These are phyloP conservation scores for Jacaranda copaia DNA, from an alignment of 257 asterid genomes.

Conservation along the genomic window DNA sequence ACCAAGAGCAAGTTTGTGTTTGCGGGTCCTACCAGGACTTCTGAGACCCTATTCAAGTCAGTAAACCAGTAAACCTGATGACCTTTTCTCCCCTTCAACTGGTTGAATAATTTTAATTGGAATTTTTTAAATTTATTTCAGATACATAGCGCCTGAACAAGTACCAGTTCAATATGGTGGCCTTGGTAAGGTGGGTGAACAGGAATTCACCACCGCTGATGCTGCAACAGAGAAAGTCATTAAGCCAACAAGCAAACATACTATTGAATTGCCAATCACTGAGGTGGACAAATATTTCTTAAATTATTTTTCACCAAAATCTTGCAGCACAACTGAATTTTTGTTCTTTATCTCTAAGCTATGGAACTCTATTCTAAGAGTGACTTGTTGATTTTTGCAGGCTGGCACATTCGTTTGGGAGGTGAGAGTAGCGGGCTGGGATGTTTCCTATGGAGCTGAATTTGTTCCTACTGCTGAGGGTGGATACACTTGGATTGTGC, in stretches of 20 bases:
- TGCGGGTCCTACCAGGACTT: constrained; percentile 73
- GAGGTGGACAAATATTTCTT: constrained; percentile 43
- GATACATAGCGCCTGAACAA: constrained; percentile 74
- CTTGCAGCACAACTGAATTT: neutral
- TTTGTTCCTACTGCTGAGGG: constrained; percentile 67
- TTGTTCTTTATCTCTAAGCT: neutral
- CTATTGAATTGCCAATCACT: constrained; percentile 61
- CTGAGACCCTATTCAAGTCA: constrained; percentile 78
- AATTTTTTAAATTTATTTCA: constrained; percentile 25
- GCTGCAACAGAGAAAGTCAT: constrained; percentile 59
- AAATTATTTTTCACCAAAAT: neutral
- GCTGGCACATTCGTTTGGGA: constrained; percentile 66
- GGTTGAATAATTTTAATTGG: neutral
- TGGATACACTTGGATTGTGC: constrained; percentile 72
- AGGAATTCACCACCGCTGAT: constrained; percentile 55
- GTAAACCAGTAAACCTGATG: constrained; percentile 40
- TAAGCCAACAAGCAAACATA: constrained; percentile 66
- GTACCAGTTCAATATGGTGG: constrained; percentile 77
- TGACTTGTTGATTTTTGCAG: constrained; percentile 42
- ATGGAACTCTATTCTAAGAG: neutral
- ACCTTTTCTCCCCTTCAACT: no score
- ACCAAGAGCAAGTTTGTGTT: constrained; percentile 90
- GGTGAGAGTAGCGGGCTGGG: constrained; percentile 70
- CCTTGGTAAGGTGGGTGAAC: constrained; percentile 60
- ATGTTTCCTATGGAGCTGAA: constrained; percentile 68